Evolutionary conservation across 225 moss, liverwort and hornwort species (phyloP).

Genomic region (Asterella californica): DNA sequence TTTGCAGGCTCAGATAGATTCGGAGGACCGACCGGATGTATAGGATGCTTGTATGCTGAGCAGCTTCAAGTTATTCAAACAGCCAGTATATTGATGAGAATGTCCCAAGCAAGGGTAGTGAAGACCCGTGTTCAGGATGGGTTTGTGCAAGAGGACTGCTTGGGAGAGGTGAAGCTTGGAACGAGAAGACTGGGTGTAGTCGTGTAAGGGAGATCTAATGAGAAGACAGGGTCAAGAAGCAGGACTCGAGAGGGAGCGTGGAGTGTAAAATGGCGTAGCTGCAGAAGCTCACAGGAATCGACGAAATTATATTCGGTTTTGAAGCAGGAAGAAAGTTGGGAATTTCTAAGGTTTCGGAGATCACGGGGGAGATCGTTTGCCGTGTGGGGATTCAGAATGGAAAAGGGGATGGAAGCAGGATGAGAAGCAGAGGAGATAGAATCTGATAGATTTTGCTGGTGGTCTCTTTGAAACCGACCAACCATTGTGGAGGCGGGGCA

Average conservation of each 20-base stretch:
- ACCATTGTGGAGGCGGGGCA: not conserved
- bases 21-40: not conserved
- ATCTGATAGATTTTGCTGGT: conserved; percentile 5
- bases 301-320: not conserved
- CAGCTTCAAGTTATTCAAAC: not conserved
- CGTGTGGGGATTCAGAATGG: not conserved
- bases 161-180: not conserved
- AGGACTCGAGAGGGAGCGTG: not conserved
- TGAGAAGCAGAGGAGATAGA: conserved; percentile 4
- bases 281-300: not conserved
- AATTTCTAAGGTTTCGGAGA: not conserved
- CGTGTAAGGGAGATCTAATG: not conserved
- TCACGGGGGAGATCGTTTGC: not conserved
- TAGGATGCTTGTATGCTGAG: not conserved
- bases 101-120: not conserved
- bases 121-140: not conserved
- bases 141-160: not conserved
- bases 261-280: not conserved
- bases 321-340: not conserved
- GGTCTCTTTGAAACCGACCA: not conserved
- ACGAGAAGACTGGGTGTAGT: not conserved
- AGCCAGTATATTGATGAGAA: not conserved
- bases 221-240: not conserved
- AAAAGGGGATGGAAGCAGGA: not conserved
- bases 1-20: conserved; percentile 2